Conservation (phyloP, 768 basidiomycete genomes). For the Postia placenta region DNA sequence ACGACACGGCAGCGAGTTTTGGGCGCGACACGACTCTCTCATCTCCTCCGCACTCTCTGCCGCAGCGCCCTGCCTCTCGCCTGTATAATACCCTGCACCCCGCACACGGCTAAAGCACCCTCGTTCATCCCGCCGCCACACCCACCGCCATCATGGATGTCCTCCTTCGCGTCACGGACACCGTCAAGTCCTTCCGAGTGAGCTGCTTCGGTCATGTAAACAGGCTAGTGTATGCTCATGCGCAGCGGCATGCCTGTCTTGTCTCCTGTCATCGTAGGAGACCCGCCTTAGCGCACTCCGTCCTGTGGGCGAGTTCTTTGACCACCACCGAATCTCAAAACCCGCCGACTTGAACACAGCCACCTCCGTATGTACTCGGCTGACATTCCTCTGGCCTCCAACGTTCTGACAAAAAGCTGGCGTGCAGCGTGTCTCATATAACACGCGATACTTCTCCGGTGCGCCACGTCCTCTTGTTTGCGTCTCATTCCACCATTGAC, state of each 20-base stretch:
- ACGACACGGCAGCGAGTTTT: neutral
- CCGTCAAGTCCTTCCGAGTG: constrained; percentile 66
- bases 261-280: constrained; percentile 42
- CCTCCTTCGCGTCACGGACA: constrained; percentile 58
- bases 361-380: constrained; percentile 48
- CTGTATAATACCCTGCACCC: neutral
- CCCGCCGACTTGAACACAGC: constrained; percentile 79
- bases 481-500: neutral
- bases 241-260: neutral
- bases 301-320: constrained; percentile 74
- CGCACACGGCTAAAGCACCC: neutral
- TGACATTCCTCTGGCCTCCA: neutral
- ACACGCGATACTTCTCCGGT: constrained; percentile 88
- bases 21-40: constrained; percentile 3
- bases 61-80: constrained; percentile 2
- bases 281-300: constrained; percentile 72
- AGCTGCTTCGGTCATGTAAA: constrained; percentile 25
- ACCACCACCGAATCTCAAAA: constrained; percentile 75
- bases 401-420: neutral
- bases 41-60: constrained; percentile 6
- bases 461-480: constrained; percentile 1
- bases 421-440: constrained; percentile 83
- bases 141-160: constrained; percentile 70
- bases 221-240: too few species aligned
- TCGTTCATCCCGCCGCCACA: too few species aligned